These are phyloP conservation scores for Zea luxurians DNA, from an alignment of 176 grass and related monocot genomes.

Conservation along the genomic window DNA sequence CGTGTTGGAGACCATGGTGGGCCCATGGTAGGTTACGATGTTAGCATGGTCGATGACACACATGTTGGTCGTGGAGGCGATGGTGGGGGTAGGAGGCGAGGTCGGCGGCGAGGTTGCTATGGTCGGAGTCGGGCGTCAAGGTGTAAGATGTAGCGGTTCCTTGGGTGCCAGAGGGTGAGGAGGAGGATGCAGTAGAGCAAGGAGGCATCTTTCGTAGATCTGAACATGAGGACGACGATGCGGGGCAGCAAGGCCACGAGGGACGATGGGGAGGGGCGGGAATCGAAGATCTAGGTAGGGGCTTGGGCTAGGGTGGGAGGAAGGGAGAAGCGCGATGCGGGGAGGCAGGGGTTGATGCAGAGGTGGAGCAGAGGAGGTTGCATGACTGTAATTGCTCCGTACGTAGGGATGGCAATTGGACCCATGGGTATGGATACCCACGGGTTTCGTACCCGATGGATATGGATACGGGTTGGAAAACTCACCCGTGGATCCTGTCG, in stretches of 20 bases:
- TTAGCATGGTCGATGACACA: conserved; percentile 52
- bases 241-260: conserved; percentile 16
- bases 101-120: conserved; percentile 11
- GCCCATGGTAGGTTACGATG: conserved; percentile 58
- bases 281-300: no score
- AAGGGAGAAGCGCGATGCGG: no score
- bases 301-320: no score
- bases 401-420: no score
- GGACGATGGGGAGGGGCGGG: neutral
- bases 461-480: no score
- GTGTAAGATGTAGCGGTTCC: conserved; percentile 65
- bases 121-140: conserved; percentile 54
- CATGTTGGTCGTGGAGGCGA: conserved; percentile 39
- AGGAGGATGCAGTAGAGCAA: conserved; percentile 46
- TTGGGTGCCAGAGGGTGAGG: conserved; percentile 61
- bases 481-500: no score
- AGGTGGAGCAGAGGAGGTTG: no score
- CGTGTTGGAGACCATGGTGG: conserved; percentile 67
- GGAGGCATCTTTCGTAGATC: conserved; percentile 43
- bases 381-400: no score
- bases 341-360: no score
- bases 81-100: conserved; percentile 35
- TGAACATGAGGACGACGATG: conserved; percentile 58
- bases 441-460: no score
- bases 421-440: no score